Evolutionary conservation across 2,329 filamentous ascomycete species (phyloP).

Genomic region (Neoarthrinium moseri): DNA sequence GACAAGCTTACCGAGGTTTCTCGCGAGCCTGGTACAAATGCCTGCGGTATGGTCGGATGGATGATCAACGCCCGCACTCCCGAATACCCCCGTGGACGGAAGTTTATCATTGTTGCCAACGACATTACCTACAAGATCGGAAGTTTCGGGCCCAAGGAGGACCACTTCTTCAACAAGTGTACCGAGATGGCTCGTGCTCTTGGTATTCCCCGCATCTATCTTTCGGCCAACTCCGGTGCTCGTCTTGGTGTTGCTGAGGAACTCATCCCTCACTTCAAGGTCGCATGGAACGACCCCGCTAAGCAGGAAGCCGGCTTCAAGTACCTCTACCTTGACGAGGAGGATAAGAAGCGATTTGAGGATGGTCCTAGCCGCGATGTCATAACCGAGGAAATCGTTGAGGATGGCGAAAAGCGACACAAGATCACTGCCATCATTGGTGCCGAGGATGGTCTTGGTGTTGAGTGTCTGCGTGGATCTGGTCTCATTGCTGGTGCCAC

Average conservation of each 20-base stretch:
- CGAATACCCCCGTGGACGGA: constrained; percentile 88
- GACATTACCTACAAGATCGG: constrained; percentile 99
- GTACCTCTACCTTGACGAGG: constrained; percentile 90
- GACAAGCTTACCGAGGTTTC: constrained; percentile 92
- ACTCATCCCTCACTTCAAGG: constrained; percentile 94
- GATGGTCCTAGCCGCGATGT: constrained; percentile 73
- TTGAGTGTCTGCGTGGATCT: constrained; percentile 94
- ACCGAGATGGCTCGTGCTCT: constrained; percentile 92
- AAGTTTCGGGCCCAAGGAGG: constrained; percentile 93
- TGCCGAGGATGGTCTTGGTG: constrained; percentile 92
- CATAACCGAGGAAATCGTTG: constrained; percentile 82
- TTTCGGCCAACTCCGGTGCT: constrained; percentile 98
- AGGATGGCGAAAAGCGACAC: constrained; percentile 86
- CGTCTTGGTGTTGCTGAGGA: constrained; percentile 96
- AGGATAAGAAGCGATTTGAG: constrained; percentile 83
- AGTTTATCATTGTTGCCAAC: constrained; percentile 96
- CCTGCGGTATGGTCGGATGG: constrained; percentile 98
- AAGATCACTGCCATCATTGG: constrained; percentile 94
- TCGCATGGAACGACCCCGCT: constrained; percentile 85
- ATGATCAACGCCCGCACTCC: constrained; percentile 91
- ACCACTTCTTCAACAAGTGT: constrained; percentile 99
- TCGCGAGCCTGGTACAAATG: constrained; percentile 92
- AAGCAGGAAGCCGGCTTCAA: constrained; percentile 91
- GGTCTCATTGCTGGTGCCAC: constrained; percentile 98
- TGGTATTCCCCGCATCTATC: constrained; percentile 93